These are phyloP conservation scores for Mentha longifolia DNA, from an alignment of 257 asterid genomes.

Conservation along the genomic window DNA sequence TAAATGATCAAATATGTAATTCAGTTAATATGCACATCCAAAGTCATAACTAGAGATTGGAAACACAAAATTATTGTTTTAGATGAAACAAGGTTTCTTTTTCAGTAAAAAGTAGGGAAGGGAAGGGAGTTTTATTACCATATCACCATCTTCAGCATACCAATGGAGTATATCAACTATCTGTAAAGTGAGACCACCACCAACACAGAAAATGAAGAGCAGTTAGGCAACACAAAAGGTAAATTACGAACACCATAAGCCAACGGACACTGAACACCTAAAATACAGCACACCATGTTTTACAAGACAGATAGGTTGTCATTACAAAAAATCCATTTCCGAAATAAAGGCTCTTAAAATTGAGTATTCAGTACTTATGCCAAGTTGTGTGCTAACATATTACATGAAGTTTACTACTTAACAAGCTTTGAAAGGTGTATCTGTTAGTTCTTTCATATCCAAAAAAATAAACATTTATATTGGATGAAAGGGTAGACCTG, in stretches of 20 bases:
- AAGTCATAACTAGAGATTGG: conserved; percentile 1
- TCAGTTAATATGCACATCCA: neutral
- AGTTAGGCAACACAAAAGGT: conserved; percentile 10
- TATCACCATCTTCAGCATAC: conserved; percentile 83
- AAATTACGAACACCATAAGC: neutral
- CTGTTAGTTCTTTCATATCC: neutral
- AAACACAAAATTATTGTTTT: neutral
- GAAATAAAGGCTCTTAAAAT: conserved; percentile 19
- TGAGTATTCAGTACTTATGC: neutral
- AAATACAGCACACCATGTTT: conserved; percentile 12
- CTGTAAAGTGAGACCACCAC: conserved; percentile 52
- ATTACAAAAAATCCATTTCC: conserved; percentile 8
- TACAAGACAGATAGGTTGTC: neutral
- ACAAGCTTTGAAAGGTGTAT: neutral
- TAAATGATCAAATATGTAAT: neutral
- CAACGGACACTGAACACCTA: neutral
- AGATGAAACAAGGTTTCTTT: neutral
- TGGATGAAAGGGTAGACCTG: neutral
- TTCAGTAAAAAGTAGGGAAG: neutral
- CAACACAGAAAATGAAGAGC: conserved; percentile 22
- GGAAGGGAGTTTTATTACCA: conserved; percentile 47
- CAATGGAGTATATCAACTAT: conserved; percentile 78
- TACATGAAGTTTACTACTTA: too few species aligned
- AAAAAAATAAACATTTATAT: neutral
- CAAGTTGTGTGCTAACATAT: neutral